phyloP scores from a whole-genome alignment of 1,139 yeast species.

The Saccharomyces hybrid region DNA sequence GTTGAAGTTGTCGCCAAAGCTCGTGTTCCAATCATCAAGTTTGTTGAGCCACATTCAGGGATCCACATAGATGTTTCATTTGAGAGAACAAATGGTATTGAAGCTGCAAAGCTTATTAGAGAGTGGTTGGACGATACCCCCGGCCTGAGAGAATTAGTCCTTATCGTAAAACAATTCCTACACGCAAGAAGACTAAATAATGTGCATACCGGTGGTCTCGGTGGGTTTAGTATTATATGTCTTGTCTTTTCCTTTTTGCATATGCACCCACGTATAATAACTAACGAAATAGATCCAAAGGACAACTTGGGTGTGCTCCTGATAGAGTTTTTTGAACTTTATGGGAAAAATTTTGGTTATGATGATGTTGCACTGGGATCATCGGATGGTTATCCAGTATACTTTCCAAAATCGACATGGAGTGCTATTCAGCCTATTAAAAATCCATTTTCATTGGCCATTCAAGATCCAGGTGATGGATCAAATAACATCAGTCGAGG shows the following conservation, averaged over 20 bases:
- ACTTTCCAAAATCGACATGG: slow-evolving; percentile 49
- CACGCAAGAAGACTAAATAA: slow-evolving; percentile 73
- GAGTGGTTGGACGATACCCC: slow-evolving; percentile 70
- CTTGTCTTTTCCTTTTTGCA: slow-evolving; percentile 73
- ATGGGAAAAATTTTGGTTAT: slow-evolving; percentile 86
- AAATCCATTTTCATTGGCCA: slow-evolving; percentile 61
- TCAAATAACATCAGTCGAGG: slow-evolving; percentile 81
- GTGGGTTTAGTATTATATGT: slow-evolving; percentile 90
- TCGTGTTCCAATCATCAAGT: slow-evolving; percentile 94
- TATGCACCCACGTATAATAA: slow-evolving; percentile 70
- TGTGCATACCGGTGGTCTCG: slow-evolving; percentile 94
- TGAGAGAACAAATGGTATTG: slow-evolving; percentile 78
- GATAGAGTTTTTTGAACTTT: slow-evolving; percentile 88
- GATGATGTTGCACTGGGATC: slow-evolving; percentile 69
- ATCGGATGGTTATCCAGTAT: slow-evolving; percentile 45
- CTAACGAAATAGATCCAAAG: slow-evolving; percentile 59
- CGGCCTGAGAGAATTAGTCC: slow-evolving; percentile 75
- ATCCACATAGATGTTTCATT: slow-evolving; percentile 89
- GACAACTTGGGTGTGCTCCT: slow-evolving; percentile 81
- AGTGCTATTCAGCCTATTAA: slow-evolving; percentile 43
- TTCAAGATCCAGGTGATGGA: slow-evolving; percentile 86
- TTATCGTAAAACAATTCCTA: slow-evolving; percentile 83
- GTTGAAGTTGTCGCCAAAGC: slow-evolving; percentile 89
- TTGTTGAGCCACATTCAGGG: slow-evolving; percentile 64
- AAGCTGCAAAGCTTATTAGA: slow-evolving; percentile 74